phyloP scores from a whole-genome alignment of 768 basidiomycete genomes.

The Scleroderma citrinum region DNA sequence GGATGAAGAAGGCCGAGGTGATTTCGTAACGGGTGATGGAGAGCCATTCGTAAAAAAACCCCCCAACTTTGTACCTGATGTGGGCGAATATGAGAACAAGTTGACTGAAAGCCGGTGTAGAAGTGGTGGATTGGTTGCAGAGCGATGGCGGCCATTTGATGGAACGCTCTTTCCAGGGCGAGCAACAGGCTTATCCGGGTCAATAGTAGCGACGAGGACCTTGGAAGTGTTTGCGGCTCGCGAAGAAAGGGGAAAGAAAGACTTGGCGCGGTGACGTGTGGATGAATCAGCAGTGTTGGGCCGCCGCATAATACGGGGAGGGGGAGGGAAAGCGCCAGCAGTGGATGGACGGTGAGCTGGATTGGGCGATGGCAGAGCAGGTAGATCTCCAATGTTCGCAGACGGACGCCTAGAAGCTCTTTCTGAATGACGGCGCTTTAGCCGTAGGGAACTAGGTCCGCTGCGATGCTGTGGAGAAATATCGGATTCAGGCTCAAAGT shows the following conservation, averaged over 20 bases:
- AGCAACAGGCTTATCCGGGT: slow-evolving; percentile 2
- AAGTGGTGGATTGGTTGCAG: slow-evolving; percentile 63
- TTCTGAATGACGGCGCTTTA: slow-evolving; percentile 44
- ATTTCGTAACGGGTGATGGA: slow-evolving; percentile 28
- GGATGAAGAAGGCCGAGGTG: slow-evolving; percentile 41
- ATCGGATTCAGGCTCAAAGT: slow-evolving; percentile 19
- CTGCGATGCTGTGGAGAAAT: slow-evolving; percentile 15
- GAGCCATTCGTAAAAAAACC: slow-evolving; percentile 6
- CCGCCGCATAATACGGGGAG: slow-evolving; percentile 20
- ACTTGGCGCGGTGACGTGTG: slow-evolving; percentile 22
- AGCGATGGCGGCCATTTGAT: slow-evolving; percentile 38
- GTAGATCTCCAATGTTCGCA: slow-evolving; percentile 4
- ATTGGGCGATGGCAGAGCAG: slow-evolving; percentile 10
- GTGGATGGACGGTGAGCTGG: slow-evolving; percentile 13
- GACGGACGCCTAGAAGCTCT: slow-evolving; percentile 11
- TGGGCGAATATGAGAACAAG: slow-evolving; percentile 46
- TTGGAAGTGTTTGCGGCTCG: slow-evolving; percentile 11
- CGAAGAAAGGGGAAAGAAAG: slow-evolving; percentile 25
- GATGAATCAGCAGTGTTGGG: slow-evolving; percentile 40
- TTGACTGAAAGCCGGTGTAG: slow-evolving; percentile 66
- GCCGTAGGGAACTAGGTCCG: slow-evolving; percentile 21
- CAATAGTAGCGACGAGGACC: slow-evolving; percentile 3
- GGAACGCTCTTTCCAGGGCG: slow-evolving; percentile 21
- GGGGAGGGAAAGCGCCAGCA: slow-evolving; percentile 10
- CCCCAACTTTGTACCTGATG: slow-evolving; percentile 22